Base-by-base conservation (phyloP, 768 basidiomycete species). In the Suillus bovinus region DNA sequence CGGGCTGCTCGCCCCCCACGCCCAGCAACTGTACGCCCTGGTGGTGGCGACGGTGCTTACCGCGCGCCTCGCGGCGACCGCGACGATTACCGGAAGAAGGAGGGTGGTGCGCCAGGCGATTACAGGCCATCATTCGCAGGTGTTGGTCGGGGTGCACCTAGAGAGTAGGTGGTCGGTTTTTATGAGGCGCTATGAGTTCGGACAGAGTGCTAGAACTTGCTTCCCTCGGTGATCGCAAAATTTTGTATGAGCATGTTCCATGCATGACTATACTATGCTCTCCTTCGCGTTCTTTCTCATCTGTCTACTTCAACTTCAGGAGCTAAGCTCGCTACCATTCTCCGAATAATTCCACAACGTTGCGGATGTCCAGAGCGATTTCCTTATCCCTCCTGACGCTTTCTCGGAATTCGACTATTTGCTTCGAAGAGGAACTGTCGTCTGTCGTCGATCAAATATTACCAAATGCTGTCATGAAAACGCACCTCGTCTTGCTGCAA, bases 41-140 rank as follows among this genome's bases (percentile, higher is more conserved):
- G 88, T 64, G 86, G 83, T 67, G 91, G 86, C 53, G 86, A 84
- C 63, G 86, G 84, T 69, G 86, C 91, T 13, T 93, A 96, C 83
- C 92, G 94, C 67, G 83, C 93, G 47, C 93, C 94, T 69, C 93
- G 96, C 66, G 87, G 87, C 49, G 90, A 91, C 76, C 86, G 93
- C 69, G 95, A 96, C 33, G 93, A 91, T 71, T 97, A 97, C 85
- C 80, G 86, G 65, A 83, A 91, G 72, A 93, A 92, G 82, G 93
- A 96, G 77, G 86, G 84, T 65, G 90, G 89, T 73, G 93, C 93
- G 33, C 90, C 91, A 61, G 90, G 87, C 63, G 92, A 95, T 75
- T 99, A 85, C 85, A 83, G 89, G 78, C 95, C 96, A 67, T 84
- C 89, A 72, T 97, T 91, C 74, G 84, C 87, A 71, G 91, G 92